Evolutionary conservation across 2,329 filamentous ascomycete species (phyloP).

Genomic region (Cladosporium sp.): DNA sequence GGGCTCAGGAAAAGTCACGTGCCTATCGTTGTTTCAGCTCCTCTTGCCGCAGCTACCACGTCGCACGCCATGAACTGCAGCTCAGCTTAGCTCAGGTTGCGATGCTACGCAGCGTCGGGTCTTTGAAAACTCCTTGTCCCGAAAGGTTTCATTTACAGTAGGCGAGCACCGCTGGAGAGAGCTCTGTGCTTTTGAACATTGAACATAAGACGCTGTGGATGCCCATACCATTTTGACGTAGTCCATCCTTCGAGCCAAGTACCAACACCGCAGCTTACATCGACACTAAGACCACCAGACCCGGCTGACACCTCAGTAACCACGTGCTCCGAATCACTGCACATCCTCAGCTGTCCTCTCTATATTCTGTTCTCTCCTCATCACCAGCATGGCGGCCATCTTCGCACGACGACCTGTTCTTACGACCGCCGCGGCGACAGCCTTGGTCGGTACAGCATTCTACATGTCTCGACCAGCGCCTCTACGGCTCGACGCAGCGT

Average conservation of each 20-base stretch:
- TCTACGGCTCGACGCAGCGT: constrained; percentile 31
- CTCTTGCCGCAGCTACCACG: background rate
- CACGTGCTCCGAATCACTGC: background rate
- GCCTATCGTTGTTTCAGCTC: background rate
- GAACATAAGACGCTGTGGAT: background rate
- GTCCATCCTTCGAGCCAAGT: constrained; percentile 4
- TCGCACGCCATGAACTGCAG: background rate
- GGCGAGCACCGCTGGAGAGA: background rate
- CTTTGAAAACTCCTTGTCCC: background rate
- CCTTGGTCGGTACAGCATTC: constrained; percentile 18
- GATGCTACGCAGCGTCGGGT: background rate
- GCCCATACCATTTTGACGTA: background rate
- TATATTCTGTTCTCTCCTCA: background rate
- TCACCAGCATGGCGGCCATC: constrained; percentile 18
- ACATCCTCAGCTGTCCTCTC: background rate
- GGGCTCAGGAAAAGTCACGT: background rate
- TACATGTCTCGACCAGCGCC: constrained; percentile 20
- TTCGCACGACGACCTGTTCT: constrained; percentile 21
- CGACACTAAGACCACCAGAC: background rate
- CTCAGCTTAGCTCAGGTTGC: constrained; percentile 4
- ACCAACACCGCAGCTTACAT: background rate
- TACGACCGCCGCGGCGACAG: constrained; percentile 17
- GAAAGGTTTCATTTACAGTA: background rate
- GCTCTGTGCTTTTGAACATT: background rate
- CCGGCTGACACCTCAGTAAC: background rate